Conservation (phyloP, 192 early-diverging fungal species). For the Chytriomyces confervae region DNA sequence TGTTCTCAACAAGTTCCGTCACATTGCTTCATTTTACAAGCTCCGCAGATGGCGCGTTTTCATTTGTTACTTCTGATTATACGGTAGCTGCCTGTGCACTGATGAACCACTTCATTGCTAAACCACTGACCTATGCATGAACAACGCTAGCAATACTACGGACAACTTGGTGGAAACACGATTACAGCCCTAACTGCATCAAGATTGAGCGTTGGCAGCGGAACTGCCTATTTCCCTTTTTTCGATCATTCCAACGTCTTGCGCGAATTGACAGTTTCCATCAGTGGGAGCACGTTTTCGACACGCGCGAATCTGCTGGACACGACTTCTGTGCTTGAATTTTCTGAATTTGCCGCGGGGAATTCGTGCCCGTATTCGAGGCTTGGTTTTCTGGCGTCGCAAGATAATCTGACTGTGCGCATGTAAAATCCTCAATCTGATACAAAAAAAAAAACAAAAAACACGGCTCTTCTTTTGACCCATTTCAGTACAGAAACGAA, state of each 20-base stretch:
- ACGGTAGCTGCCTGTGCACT: neutral
- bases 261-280: neutral
- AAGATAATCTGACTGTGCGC: neutral
- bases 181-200: neutral
- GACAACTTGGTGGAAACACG: conserved; percentile 5
- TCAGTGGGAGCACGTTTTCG: neutral
- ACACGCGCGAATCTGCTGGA: neutral
- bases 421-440: neutral
- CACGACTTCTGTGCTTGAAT: neutral
- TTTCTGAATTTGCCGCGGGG: neutral
- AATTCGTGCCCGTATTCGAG: conserved; percentile 15
- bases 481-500: neutral
- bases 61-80: conserved; percentile 18
- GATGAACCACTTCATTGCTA: neutral
- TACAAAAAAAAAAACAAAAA: neutral
- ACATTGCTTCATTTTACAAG: conserved; percentile 20
- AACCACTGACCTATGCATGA: neutral
- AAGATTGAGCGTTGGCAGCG: neutral
- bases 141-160: conserved; percentile 11
- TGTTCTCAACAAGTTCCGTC: neutral
- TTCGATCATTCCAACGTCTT: neutral
- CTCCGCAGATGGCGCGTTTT: conserved; percentile 18
- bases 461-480: neutral
- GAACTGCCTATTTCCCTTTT: conserved; percentile 1
- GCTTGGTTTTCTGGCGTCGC: neutral